phyloP scores from a whole-genome alignment of 495 filamentous ascomycete species.

The Annulohypoxylon nitens region DNA sequence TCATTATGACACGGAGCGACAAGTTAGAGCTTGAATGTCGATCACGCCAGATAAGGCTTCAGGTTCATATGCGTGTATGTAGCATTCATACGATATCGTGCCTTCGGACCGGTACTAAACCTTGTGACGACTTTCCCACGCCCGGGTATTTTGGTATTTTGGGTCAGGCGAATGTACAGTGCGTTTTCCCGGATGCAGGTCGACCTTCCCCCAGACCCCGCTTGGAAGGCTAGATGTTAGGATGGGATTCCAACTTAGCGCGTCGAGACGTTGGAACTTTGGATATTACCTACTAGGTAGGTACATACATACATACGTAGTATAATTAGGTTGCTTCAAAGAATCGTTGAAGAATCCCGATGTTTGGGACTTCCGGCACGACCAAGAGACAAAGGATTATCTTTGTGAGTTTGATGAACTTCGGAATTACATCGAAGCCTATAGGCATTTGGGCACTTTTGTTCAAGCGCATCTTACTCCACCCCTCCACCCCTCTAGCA shows the following conservation, averaged over 20 bases:
- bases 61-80: constrained; percentile 2
- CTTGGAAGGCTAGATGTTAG: not conserved
- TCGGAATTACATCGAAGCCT: not conserved
- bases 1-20: constrained; percentile 5
- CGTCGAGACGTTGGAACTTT: constrained; percentile 2
- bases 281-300: not conserved
- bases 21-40: constrained; percentile 10
- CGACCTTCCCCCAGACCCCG: constrained; percentile 9
- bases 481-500: not conserved
- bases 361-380: not conserved
- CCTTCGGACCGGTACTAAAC: constrained; percentile 28
- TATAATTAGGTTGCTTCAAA: not conserved
- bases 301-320: not conserved
- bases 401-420: not conserved
- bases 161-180: constrained; percentile 16
- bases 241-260: constrained; percentile 1
- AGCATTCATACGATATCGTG: constrained; percentile 15
- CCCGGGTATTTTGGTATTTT: constrained; percentile 14
- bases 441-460: not conserved
- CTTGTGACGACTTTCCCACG: constrained; percentile 16
- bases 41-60: constrained; percentile 23
- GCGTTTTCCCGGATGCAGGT: not conserved
- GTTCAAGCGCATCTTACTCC: constrained; percentile 5
- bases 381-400: not conserved
- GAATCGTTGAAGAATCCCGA: not conserved